Percentiles rank a stretch among this genome's conserved stretches.
phyloP scores from a whole-genome alignment of 2,329 filamentous ascomycete species.

The Scytalidium lignicola region DNA sequence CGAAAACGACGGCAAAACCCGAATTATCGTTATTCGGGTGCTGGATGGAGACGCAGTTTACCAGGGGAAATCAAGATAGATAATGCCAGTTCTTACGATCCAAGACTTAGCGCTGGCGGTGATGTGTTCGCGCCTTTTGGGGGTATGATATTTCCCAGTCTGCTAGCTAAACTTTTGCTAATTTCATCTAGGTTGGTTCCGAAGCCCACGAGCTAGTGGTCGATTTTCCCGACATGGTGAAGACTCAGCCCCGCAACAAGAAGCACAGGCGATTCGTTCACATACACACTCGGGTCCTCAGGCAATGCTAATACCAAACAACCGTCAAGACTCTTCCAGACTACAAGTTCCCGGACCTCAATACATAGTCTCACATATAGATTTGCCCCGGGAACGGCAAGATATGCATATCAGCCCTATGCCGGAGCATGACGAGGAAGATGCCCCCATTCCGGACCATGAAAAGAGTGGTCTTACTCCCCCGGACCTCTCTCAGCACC shows the following conservation, averaged over 20 bases:
- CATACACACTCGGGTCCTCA: too few species aligned
- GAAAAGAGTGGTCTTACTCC: not conserved
- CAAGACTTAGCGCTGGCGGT: constrained; percentile 2
- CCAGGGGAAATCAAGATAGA: not conserved
- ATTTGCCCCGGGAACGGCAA: not conserved
- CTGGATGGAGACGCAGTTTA: not conserved
- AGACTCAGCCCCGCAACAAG: too few species aligned
- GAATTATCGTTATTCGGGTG: too few species aligned
- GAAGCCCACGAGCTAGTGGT: not conserved
- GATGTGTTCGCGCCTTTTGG: constrained; percentile 42
- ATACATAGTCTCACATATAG: not conserved
- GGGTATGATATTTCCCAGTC: constrained; percentile 29
- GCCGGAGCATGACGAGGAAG: not conserved
- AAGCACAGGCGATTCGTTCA: too few species aligned
- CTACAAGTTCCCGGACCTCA: not conserved
- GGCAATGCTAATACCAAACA: not conserved
- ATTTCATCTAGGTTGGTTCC: not conserved
- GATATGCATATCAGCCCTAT: not conserved
- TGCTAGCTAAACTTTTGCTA: not conserved
- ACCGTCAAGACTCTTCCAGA: not conserved
- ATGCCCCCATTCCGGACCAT: not conserved
- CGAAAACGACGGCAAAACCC: constrained; percentile 12
- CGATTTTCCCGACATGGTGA: not conserved
- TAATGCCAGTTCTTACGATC: constrained; percentile 1
- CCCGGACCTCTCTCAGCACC: not conserved